phyloP scores from a whole-genome alignment of 2,329 filamentous ascomycete genomes.

The Plectosphaerella cucumerina region DNA sequence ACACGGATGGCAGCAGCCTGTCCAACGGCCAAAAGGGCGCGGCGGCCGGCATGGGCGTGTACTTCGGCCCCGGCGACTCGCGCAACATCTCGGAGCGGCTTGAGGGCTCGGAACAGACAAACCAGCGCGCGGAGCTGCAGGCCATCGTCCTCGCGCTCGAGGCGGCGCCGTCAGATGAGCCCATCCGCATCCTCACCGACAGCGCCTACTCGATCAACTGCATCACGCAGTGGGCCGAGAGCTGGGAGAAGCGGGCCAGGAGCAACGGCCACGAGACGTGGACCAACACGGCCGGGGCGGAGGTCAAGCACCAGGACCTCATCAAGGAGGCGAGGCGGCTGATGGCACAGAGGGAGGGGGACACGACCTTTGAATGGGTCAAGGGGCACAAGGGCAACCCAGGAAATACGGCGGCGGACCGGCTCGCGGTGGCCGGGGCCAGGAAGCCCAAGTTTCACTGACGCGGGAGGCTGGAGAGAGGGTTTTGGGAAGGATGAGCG shows the following conservation, averaged over 20 bases:
- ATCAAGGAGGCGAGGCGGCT: slow-evolving; percentile 48
- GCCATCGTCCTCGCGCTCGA: slow-evolving; percentile 83
- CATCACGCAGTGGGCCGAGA: slow-evolving; percentile 74
- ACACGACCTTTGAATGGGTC: slow-evolving; percentile 79
- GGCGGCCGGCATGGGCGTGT: slow-evolving; percentile 59
- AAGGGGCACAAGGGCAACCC: slow-evolving; percentile 73
- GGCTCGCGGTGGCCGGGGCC: slow-evolving; percentile 57
- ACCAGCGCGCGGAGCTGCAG: slow-evolving; percentile 92
- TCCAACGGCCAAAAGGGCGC: slow-evolving; percentile 54
- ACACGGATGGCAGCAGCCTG: slow-evolving; percentile 60
- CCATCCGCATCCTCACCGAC: slow-evolving; percentile 79
- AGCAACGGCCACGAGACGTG: slow-evolving; percentile 43
- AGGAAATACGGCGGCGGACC: slow-evolving; percentile 80
- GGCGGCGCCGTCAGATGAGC: slow-evolving; percentile 61
- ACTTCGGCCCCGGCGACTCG: slow-evolving; percentile 50
- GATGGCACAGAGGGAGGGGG: slow-evolving; percentile 64
- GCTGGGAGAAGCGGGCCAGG: slow-evolving; percentile 61
- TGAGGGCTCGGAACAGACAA: slow-evolving; percentile 73
- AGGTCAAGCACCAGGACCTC: slow-evolving; percentile 84
- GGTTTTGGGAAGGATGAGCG: too few relatives aligned
- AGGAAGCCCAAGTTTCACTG: slow-evolving; percentile 15
- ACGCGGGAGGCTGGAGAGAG: too few relatives aligned
- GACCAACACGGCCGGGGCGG: slow-evolving; percentile 65
- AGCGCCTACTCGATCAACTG: slow-evolving; percentile 90
- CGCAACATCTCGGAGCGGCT: slow-evolving; percentile 73